Evolutionary conservation across 352 stramenopile species (phyloP).

Genomic region (Globisporangium splendens): DNA sequence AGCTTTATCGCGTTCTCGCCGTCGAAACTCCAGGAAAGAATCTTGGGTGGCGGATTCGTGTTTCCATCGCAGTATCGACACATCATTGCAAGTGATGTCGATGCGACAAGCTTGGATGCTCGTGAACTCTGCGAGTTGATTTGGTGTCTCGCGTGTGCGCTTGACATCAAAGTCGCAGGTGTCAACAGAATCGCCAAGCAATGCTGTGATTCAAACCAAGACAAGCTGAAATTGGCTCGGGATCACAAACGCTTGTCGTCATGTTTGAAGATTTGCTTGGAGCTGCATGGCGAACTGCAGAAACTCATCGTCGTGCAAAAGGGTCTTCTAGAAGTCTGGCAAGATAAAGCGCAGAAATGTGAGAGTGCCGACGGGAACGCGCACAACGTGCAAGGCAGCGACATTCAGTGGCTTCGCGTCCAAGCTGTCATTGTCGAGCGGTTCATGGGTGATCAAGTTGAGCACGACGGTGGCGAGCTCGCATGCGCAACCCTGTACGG

Average conservation of each 20-base stretch:
- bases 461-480: constrained; percentile 24
- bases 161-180: constrained; percentile 38
- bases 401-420: constrained; percentile 28
- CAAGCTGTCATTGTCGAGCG: constrained; percentile 32
- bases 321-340: constrained; percentile 10
- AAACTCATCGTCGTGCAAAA: constrained; percentile 30
- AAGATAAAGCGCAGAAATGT: not conserved
- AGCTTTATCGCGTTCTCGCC: constrained; percentile 40
- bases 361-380: not conserved
- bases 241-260: constrained; percentile 17
- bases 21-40: constrained; percentile 22
- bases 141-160: constrained; percentile 47
- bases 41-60: constrained; percentile 48
- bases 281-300: constrained; percentile 38
- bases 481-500: constrained; percentile 43
- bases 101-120: constrained; percentile 12
- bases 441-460: constrained; percentile 28
- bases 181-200: constrained; percentile 14
- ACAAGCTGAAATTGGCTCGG: not conserved
- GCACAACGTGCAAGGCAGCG: constrained; percentile 9
- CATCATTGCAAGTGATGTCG: constrained; percentile 8
- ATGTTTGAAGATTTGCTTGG: constrained; percentile 42
- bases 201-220: not conserved
- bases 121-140: constrained; percentile 27
- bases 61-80: constrained; percentile 24